These are phyloP conservation scores for Biancaea sappan DNA, from an alignment of 306 rosid species.

Conservation along the genomic window DNA sequence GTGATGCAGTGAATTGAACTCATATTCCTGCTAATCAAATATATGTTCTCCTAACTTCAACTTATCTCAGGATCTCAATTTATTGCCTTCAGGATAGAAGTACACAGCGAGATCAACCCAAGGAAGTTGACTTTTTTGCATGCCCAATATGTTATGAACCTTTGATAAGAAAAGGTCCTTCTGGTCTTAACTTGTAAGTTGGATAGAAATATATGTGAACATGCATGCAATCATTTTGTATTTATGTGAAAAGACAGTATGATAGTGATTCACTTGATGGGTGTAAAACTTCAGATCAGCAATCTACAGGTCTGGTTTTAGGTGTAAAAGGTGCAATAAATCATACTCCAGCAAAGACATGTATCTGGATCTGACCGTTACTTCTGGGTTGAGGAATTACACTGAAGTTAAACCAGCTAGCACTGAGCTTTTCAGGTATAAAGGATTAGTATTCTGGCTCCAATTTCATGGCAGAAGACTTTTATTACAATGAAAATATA, in stretches of 20 bases:
- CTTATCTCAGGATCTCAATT: conserved; percentile 13
- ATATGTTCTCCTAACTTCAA: not conserved
- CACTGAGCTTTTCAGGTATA: conserved; percentile 79
- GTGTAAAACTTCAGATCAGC: conserved; percentile 62
- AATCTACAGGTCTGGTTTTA: conserved; percentile 87
- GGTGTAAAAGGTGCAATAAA: conserved; percentile 78
- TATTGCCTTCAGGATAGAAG: conserved; percentile 47
- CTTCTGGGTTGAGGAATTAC: conserved; percentile 73
- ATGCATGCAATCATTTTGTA: conserved; percentile 5
- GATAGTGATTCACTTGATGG: conserved; percentile 20
- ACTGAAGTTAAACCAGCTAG: conserved; percentile 67
- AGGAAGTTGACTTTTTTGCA: conserved; percentile 57
- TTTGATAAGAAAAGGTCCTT: conserved; percentile 81
- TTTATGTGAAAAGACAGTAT: not conserved
- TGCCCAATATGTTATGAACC: conserved; percentile 94
- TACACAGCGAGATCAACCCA: conserved; percentile 43
- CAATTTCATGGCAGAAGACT: not conserved
- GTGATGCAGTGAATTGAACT: no score
- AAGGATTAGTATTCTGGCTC: not conserved
- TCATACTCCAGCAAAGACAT: conserved; percentile 79
- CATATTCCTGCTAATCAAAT: not conserved
- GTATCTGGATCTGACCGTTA: conserved; percentile 79
- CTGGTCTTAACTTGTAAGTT: conserved; percentile 86
- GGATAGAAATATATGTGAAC: conserved; percentile 10
- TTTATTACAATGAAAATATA: not conserved